Evolutionary conservation across 495 filamentous ascomycete genomes (phyloP).

Genomic region (Penicillium soppii): DNA sequence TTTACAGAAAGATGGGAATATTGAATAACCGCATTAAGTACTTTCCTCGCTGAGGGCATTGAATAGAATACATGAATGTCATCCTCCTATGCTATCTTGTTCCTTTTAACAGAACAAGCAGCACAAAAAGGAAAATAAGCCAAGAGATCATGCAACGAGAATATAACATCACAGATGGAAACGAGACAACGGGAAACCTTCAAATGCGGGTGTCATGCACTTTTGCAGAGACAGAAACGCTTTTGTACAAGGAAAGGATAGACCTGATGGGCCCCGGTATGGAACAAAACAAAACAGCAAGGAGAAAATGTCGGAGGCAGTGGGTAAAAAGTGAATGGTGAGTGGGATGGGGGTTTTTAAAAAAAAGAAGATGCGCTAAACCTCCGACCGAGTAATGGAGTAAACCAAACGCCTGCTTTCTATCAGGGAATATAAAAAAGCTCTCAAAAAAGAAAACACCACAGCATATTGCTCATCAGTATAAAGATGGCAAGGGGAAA

Average conservation of each 20-base stretch:
- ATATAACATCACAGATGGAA: slow-evolving; percentile 14
- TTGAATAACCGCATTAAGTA: slow-evolving; percentile 21
- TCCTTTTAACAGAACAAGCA: slow-evolving; percentile 8
- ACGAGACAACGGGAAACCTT: slow-evolving; percentile 15
- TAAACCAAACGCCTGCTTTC: slow-evolving; percentile 48
- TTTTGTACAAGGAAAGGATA: slow-evolving; percentile 40
- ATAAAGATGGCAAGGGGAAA: slow-evolving; percentile 19
- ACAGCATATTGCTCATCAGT: slow-evolving; percentile 35
- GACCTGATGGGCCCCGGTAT: slow-evolving; percentile 18
- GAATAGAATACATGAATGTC: slow-evolving; percentile 34
- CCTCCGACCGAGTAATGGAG: slow-evolving; percentile 29
- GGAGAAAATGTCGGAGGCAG: slow-evolving; percentile 4
- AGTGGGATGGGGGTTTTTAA: slow-evolving; percentile 1
- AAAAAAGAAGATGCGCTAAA: slow-evolving; percentile 30
- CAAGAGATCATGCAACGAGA: slow-evolving; percentile 17
- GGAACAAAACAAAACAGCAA: slow-evolving; percentile 18
- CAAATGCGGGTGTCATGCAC: slow-evolving; percentile 17
- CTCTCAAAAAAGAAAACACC: slow-evolving; percentile 28
- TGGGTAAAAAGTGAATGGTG: slow-evolving; percentile 11
- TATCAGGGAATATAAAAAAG: slow-evolving; percentile 46
- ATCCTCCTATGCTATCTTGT: slow-evolving; percentile 18
- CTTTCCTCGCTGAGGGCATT: slow-evolving; percentile 26
- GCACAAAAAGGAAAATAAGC: slow-evolving; percentile 16
- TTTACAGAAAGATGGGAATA: not conserved
- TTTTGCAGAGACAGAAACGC: slow-evolving; percentile 21